A percentile compares a stretch with the other conserved stretches of the same genome.
These are phyloP conservation scores for Coprinopsis marcescibilis DNA, from an alignment of 768 basidiomycete species.

Conservation along the genomic window DNA sequence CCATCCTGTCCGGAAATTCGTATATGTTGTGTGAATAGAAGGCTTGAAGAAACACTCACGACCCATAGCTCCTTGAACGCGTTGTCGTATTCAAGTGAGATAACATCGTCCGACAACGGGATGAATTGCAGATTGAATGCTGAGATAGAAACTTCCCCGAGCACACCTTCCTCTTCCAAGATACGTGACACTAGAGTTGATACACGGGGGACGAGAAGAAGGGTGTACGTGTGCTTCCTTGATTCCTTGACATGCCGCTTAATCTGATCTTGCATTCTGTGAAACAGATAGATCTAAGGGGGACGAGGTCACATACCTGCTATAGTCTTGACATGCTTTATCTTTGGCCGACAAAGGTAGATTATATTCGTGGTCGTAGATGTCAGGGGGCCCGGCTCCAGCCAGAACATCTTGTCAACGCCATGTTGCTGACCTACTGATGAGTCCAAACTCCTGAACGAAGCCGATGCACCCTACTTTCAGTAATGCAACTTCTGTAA, in stretches of 20 bases:
- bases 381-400: slow-evolving; percentile 81
- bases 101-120: slow-evolving; percentile 86
- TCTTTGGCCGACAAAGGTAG: slow-evolving; percentile 86
- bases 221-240: slow-evolving; percentile 76
- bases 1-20: slow-evolving; percentile 58
- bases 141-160: slow-evolving; percentile 86
- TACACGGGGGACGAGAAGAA: slow-evolving; percentile 81
- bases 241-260: slow-evolving; percentile 69
- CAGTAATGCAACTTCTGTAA: slow-evolving; percentile 89
- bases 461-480: slow-evolving; percentile 52
- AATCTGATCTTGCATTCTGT: slow-evolving; percentile 73
- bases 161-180: slow-evolving; percentile 94
- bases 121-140: slow-evolving; percentile 93
- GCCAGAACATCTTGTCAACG: slow-evolving; percentile 99
- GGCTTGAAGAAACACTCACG: slow-evolving; percentile 47
- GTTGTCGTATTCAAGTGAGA: slow-evolving; percentile 83
- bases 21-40: slow-evolving; percentile 9
- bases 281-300: slow-evolving; percentile 16
- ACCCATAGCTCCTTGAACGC: slow-evolving; percentile 90
- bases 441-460: background rate
- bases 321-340: slow-evolving; percentile 82
- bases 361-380: slow-evolving; percentile 85
- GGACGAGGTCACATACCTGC: slow-evolving; percentile 64
- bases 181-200: slow-evolving; percentile 84
- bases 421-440: slow-evolving; percentile 75